A percentile compares a stretch with the other conserved stretches of the same genome.
Conservation (phyloP, 495 filamentous ascomycete species). For the Immersiella caudata region DNA sequence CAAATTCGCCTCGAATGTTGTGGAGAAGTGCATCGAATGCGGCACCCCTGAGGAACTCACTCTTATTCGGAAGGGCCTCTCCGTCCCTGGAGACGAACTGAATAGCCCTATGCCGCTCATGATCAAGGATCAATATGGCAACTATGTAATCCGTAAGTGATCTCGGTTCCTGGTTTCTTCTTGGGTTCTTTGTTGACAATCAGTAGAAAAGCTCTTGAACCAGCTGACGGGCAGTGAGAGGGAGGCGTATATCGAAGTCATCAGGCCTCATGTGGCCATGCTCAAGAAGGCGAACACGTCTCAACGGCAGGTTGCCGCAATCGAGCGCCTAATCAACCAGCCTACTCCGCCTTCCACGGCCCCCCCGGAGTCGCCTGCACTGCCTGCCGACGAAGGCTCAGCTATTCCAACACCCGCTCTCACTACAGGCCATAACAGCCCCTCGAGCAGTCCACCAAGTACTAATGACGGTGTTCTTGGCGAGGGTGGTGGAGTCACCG, state of each 20-base stretch:
- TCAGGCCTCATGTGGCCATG: constrained; percentile 71
- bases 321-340: constrained; percentile 57
- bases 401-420: constrained; percentile 61
- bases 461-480: constrained; percentile 58
- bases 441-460: constrained; percentile 65
- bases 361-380: constrained; percentile 36
- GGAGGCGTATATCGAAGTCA: constrained; percentile 66
- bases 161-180: neutral
- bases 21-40: constrained; percentile 87
- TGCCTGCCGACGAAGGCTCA: constrained; percentile 54
- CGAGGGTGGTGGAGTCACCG: constrained; percentile 25
- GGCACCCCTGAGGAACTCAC: constrained; percentile 70
- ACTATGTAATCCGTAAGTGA: constrained; percentile 94
- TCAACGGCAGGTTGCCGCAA: constrained; percentile 75
- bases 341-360: constrained; percentile 22
- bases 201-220: constrained; percentile 30
- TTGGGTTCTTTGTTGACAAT: constrained; percentile 38
- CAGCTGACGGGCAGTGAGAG: constrained; percentile 51
- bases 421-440: constrained; percentile 65
- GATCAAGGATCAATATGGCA: constrained; percentile 91
- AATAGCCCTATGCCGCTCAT: constrained; percentile 69
- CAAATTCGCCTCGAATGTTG: constrained; percentile 97
- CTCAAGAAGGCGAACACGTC: constrained; percentile 67
- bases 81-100: constrained; percentile 60
- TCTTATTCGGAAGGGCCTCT: constrained; percentile 70